Percentiles rank a stretch among this genome's conserved stretches.
phyloP scores from a whole-genome alignment of 2,329 filamentous ascomycete species.

The Magnaporthales sp. region DNA sequence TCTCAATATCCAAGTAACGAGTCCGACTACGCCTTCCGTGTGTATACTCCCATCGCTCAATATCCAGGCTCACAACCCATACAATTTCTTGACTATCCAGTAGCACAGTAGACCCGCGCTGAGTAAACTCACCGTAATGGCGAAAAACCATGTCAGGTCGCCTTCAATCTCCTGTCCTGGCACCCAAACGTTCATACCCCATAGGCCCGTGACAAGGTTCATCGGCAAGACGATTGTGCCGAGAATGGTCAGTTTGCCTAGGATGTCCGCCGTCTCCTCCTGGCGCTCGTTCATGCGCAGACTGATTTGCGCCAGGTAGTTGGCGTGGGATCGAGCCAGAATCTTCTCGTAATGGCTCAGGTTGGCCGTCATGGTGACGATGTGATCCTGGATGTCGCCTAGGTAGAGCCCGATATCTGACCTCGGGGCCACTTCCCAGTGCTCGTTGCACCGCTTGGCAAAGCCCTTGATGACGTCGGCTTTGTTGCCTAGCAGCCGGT shows the following conservation, averaged over 20 bases:
- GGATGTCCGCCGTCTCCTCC: constrained; percentile 89
- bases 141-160: constrained; percentile 67
- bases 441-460: constrained; percentile 94
- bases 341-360: constrained; percentile 94
- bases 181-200: constrained; percentile 98
- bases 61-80: constrained; percentile 23
- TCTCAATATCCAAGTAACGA: background rate
- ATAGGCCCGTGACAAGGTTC: constrained; percentile 98
- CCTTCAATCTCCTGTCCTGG: constrained; percentile 79
- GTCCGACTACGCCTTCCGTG: background rate
- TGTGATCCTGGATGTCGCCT: constrained; percentile 98
- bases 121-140: constrained; percentile 65
- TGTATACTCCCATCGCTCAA: background rate
- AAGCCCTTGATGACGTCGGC: constrained; percentile 99
- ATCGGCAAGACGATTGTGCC: constrained; percentile 96
- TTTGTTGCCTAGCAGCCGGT: constrained; percentile 89
- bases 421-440: constrained; percentile 91
- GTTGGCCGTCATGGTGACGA: constrained; percentile 97
- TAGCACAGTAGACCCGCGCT: constrained; percentile 75
- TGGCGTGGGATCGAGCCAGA: constrained; percentile 81
- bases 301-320: constrained; percentile 99
- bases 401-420: constrained; percentile 97
- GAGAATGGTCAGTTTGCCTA: constrained; percentile 89
- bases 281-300: constrained; percentile 98
- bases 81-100: constrained; percentile 73